These are phyloP conservation scores for Hibiscus mutabilis DNA, from an alignment of 345 rosid genomes.

Conservation along the genomic window DNA sequence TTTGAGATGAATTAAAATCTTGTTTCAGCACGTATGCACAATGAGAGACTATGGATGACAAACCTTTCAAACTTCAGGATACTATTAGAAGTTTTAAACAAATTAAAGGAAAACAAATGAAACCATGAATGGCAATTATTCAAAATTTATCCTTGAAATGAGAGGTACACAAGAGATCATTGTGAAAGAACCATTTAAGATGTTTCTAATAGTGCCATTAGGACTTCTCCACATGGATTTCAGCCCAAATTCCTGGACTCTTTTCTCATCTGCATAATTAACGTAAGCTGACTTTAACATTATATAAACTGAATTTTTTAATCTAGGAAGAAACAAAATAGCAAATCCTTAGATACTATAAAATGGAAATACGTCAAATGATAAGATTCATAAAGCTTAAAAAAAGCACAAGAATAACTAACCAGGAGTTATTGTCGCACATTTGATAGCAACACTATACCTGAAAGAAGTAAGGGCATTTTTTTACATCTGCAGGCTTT, in stretches of 20 bases:
- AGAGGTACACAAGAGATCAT: no score
- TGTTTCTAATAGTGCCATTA: conserved; percentile 97
- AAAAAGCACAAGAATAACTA: conserved; percentile 18
- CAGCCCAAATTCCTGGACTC: conserved; percentile 91
- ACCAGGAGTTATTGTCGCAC: conserved; percentile 99
- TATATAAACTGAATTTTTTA: no score
- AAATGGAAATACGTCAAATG: neutral
- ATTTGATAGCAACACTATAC: conserved; percentile 93
- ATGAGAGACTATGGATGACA: neutral
- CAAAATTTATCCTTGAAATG: no score
- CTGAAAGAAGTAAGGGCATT: conserved; percentile 32
- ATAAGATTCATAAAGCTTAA: neutral
- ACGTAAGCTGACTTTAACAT: neutral
- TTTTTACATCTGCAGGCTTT: neutral
- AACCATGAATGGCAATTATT: no score
- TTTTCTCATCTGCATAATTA: conserved; percentile 63
- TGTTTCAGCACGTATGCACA: neutral
- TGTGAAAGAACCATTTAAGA: conserved; percentile 56
- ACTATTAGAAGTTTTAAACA: no score
- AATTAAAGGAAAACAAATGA: no score
- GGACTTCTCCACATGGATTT: conserved; percentile 97
- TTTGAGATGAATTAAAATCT: neutral
- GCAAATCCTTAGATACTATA: neutral
- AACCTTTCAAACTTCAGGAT: neutral
- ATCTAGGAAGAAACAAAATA: neutral